Evolutionary conservation across 225 moss, liverwort and hornwort species (phyloP).

Genomic region (Takakia lepidozioides): DNA sequence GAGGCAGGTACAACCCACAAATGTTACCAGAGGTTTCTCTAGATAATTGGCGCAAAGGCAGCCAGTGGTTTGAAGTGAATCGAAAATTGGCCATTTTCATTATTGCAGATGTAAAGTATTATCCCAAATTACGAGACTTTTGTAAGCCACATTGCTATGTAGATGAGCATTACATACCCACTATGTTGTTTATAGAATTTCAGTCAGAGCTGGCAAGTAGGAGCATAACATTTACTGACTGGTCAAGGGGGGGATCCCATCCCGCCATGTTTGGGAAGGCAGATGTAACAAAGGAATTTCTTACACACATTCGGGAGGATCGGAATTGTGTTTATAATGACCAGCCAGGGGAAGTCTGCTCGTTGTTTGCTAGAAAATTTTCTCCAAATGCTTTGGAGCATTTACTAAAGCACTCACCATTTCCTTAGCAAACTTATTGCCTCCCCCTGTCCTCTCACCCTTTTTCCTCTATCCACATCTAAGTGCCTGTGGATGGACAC

Average conservation of each 20-base stretch:
- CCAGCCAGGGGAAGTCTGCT: too few species aligned
- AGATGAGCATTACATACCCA: conserved; percentile 41
- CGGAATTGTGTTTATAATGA: too few species aligned
- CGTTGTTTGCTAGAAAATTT: conserved; percentile 24
- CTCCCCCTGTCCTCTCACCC: too few species aligned
- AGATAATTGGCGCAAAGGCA: conserved; percentile 28
- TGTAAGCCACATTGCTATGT: conserved; percentile 26
- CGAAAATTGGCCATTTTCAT: conserved; percentile 29
- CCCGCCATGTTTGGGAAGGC: conserved; percentile 16
- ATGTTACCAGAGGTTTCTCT: conserved; percentile 25
- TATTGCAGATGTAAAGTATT: conserved; percentile 27
- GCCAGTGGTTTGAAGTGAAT: conserved; percentile 39
- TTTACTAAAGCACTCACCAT: conserved; percentile 18
- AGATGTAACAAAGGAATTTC: conserved; percentile 12
- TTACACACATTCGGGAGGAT: conserved; percentile 9
- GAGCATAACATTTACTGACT: conserved; percentile 29
- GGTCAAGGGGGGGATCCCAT: conserved; percentile 18
- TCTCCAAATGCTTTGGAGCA: conserved; percentile 12
- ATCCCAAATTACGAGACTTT: conserved; percentile 22
- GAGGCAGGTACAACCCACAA: conserved; percentile 24
- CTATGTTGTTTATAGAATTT: conserved; percentile 25
- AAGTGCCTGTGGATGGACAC: too few species aligned
- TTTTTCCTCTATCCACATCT: too few species aligned
- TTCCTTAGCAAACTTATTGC: too few species aligned
- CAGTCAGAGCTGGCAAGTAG: conserved; percentile 16